A percentile compares a stretch with the other conserved stretches of the same genome.
These are phyloP conservation scores for Haplographium delicatum DNA, from an alignment of 495 filamentous ascomycete species.

Conservation along the genomic window DNA sequence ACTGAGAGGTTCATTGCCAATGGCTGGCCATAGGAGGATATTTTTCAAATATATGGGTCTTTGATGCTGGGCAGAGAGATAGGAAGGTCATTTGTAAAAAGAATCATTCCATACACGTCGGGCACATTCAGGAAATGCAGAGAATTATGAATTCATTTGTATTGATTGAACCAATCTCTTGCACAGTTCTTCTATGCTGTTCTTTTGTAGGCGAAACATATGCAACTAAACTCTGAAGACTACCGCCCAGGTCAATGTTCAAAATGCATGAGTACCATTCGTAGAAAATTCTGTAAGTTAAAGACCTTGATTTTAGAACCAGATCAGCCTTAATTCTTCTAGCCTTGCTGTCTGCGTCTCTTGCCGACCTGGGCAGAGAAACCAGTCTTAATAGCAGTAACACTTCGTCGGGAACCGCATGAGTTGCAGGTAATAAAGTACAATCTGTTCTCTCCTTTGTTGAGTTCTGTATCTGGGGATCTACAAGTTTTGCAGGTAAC, in stretches of 20 bases:
- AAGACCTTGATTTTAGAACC: neutral
- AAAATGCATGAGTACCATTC: neutral
- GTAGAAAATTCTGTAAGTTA: conserved; percentile 2
- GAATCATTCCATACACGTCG: too few relatives aligned
- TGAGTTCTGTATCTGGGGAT: conserved; percentile 89
- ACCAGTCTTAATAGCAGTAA: conserved; percentile 98
- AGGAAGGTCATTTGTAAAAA: too few relatives aligned
- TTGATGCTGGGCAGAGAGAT: too few relatives aligned
- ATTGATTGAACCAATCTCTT: conserved; percentile 2
- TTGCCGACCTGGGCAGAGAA: conserved; percentile 98
- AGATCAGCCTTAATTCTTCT: conserved; percentile 18
- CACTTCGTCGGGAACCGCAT: conserved; percentile 83
- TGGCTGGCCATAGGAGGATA: too few relatives aligned
- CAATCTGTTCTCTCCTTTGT: conserved; percentile 97
- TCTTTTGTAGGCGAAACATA: neutral
- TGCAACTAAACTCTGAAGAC: neutral
- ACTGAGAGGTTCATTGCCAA: too few relatives aligned
- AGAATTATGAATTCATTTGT: too few relatives aligned
- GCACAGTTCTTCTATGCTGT: conserved; percentile 7
- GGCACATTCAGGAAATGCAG: too few relatives aligned
- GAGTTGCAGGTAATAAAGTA: conserved; percentile 82
- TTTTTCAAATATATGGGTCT: too few relatives aligned
- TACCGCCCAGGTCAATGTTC: neutral
- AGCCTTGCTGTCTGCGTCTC: conserved; percentile 66
- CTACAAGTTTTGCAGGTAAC: conserved; percentile 98